Base-by-base conservation (phyloP, 1,139 yeast genomes). In the Protomyces arabidopsidicola region DNA sequence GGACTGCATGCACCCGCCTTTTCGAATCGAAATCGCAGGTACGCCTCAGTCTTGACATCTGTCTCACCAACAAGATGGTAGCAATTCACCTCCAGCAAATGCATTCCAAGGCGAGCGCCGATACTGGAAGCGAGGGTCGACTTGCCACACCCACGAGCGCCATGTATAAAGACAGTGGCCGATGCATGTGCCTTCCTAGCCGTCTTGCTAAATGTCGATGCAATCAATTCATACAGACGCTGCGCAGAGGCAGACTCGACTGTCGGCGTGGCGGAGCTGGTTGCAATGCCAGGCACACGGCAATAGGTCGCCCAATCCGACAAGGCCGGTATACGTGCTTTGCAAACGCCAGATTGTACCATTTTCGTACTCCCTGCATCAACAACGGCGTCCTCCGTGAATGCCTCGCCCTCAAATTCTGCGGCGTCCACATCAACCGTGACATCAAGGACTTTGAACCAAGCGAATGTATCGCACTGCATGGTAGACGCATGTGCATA, bases 111-210 rank as follows among this genome's bases (percentile, higher is more conserved):
- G 48, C 82, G 82, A 6, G 78, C 74, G 0, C 88, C 80, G 1
- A 85, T 71, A 65, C 83, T 82, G 64, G 81, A 75, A 0, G 89
- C 82, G 45, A 88, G 72, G 0, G 86, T 83, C 0, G 87, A 74
- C 71, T 93, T 93, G 0, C 98, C 98, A 8, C 88, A 83, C 4
- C 89, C 91, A 63, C 95, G 78, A 39, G 85, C 82, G 71, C 84
- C 77, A 1, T 97, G 88, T 60, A 82, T 82, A 36, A 93, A 73
- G 39, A 91, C 73, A 0, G 90, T 77, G 0, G 90, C 81, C 34
- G 56, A 52, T 10, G 62, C 62, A 10, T 20, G 56, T 5, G 56
- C 2, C 35, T 31, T 72, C 5, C 78, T 60, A 39, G 68, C 68
- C 51, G 70, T 72, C 16, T 60, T 52, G n/a, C 65, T 65, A 72